Conservation (phyloP, 1,139 yeast species). For the Oligophagozyma castellii region DNA sequence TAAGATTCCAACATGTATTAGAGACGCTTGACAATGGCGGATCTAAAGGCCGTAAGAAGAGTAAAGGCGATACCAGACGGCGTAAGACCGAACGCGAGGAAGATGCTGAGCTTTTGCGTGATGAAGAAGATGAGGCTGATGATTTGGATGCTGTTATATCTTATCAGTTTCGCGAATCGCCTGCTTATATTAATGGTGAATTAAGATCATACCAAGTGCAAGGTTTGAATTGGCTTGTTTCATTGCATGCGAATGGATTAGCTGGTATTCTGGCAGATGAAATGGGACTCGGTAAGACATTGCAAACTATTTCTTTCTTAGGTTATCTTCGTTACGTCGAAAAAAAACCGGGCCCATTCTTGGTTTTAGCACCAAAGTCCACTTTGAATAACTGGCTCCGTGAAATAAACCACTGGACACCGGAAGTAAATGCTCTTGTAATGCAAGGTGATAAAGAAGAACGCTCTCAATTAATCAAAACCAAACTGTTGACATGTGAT, state of each 20-base stretch:
- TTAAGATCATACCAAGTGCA: constrained; percentile 79
- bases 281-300: constrained; percentile 95
- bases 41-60: constrained; percentile 18
- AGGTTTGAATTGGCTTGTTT: constrained; percentile 85
- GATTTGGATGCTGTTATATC: constrained; percentile 5
- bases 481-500: constrained; percentile 41
- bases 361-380: constrained; percentile 65
- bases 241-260: constrained; percentile 68
- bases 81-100: constrained; percentile 34
- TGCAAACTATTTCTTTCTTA: constrained; percentile 78
- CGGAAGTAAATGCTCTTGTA: constrained; percentile 54
- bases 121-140: constrained; percentile 2
- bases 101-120: constrained; percentile 3
- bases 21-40: constrained; percentile 35
- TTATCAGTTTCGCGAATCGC: constrained; percentile 10
- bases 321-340: constrained; percentile 56
- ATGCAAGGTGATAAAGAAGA: constrained; percentile 63
- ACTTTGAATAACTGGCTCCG: constrained; percentile 72
- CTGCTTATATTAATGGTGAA: constrained; percentile 27
- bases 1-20: constrained; percentile 43
- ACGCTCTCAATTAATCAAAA: constrained; percentile 39
- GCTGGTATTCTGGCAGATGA: constrained; percentile 95
- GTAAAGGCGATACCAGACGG: constrained; percentile 22
- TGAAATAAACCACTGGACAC: constrained; percentile 69
- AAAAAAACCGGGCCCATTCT: constrained; percentile 54